Conservation (phyloP, 2,329 filamentous ascomycete genomes). For the Xylariaceae sp. region DNA sequence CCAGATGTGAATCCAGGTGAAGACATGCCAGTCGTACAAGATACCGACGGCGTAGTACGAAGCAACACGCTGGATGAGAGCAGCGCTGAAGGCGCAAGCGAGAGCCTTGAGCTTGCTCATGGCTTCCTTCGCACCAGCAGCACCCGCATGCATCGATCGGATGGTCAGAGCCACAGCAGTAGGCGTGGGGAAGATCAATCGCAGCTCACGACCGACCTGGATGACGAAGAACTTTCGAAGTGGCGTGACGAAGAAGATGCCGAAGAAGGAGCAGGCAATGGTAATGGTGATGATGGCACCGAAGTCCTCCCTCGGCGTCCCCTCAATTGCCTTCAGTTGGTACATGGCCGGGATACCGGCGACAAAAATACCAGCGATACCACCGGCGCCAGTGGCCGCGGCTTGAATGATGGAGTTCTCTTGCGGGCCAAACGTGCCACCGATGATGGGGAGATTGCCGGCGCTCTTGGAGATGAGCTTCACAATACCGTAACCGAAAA, state of each 20-base stretch:
- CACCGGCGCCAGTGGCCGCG: constrained; percentile 50
- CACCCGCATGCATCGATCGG: constrained; percentile 53
- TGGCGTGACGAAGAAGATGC: constrained; percentile 59
- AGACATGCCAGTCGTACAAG: constrained; percentile 53
- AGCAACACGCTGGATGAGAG: constrained; percentile 47
- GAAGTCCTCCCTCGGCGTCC: constrained; percentile 48
- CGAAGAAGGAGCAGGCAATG: constrained; percentile 59
- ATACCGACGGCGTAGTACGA: constrained; percentile 55
- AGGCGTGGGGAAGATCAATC: constrained; percentile 54
- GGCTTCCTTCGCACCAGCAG: constrained; percentile 44
- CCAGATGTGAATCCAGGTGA: constrained; percentile 53
- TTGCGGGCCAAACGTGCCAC: constrained; percentile 51
- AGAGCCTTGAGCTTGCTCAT: constrained; percentile 53
- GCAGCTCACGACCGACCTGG: constrained; percentile 56
- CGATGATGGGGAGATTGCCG: constrained; percentile 45
- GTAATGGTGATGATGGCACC: constrained; percentile 56
- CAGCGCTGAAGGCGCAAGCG: constrained; percentile 40
- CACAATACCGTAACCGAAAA: constrained; percentile 52
- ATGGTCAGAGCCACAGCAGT: constrained; percentile 58
- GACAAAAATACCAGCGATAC: constrained; percentile 50
- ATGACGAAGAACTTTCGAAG: constrained; percentile 66
- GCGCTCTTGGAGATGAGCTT: constrained; percentile 40
- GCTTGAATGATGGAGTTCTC: constrained; percentile 56
- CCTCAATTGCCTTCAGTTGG: constrained; percentile 42
- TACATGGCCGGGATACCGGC: constrained; percentile 54